phyloP scores from a whole-genome alignment of 306 rosid species.

The Biancaea sappan region DNA sequence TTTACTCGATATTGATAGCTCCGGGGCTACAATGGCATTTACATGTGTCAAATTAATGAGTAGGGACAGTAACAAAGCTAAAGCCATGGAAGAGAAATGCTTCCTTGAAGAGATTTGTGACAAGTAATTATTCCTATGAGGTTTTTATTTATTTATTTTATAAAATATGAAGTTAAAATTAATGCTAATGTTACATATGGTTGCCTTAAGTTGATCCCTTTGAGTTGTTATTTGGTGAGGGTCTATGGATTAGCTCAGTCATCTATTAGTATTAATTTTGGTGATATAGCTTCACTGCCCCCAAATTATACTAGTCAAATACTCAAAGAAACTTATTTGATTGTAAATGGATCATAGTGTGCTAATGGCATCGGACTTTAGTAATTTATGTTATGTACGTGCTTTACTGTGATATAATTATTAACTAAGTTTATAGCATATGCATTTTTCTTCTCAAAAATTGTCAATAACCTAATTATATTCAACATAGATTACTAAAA shows the following conservation, averaged over 20 bases:
- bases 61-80: constrained; percentile 97
- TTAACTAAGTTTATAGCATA: too few relatives aligned
- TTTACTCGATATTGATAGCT: constrained; percentile 89
- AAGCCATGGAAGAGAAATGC: constrained; percentile 92
- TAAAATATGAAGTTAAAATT: neutral
- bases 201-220: constrained; percentile 1
- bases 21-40: constrained; percentile 76
- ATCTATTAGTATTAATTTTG: neutral
- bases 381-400: constrained; percentile 7
- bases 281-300: too few relatives aligned
- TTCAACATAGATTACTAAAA: too few relatives aligned
- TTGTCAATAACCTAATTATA: too few relatives aligned
- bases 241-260: neutral
- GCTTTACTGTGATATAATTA: too few relatives aligned
- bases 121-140: constrained; percentile 50
- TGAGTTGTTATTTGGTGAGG: constrained; percentile 14
- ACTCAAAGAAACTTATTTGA: neutral
- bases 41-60: constrained; percentile 93
- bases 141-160: neutral
- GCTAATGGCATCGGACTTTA: neutral
- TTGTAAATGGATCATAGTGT: neutral
- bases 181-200: neutral
- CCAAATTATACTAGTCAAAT: neutral
- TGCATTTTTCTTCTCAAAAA: too few relatives aligned
- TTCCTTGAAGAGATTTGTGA: constrained; percentile 91